Evolutionary conservation across 768 basidiomycete genomes (phyloP).

Genomic region (Leccinum ochraceum): DNA sequence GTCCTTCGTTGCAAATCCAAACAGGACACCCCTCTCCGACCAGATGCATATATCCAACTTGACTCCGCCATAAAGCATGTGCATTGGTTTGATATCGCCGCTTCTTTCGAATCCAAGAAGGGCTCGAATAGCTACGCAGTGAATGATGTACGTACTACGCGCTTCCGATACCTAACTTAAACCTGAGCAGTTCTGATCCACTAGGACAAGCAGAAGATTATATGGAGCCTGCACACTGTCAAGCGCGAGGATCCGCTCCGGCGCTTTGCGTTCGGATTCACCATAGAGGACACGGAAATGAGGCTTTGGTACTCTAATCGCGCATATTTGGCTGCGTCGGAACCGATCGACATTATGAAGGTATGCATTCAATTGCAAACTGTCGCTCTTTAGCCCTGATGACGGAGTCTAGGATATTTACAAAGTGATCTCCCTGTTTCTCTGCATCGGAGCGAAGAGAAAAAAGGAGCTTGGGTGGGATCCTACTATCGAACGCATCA

Average conservation of each 20-base stretch:
- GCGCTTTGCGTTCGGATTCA: background rate
- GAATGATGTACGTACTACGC: background rate
- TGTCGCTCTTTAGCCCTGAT: background rate
- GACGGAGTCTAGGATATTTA: background rate
- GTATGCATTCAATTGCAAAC: background rate
- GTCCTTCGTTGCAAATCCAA: background rate
- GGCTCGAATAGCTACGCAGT: background rate
- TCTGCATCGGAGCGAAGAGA: background rate
- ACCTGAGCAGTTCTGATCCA: background rate
- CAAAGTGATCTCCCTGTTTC: background rate
- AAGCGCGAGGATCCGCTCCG: background rate
- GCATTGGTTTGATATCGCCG: background rate
- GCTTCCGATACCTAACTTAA: background rate
- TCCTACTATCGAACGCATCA: conserved; percentile 2
- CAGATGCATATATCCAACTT: background rate
- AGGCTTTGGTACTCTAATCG: conserved; percentile 28
- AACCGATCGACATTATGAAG: background rate
- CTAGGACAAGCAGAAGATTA: conserved; percentile 21
- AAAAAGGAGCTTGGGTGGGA: conserved; percentile 13
- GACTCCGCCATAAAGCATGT: background rate
- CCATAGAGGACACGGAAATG: conserved; percentile 1
- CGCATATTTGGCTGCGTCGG: background rate
- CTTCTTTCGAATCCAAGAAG: background rate
- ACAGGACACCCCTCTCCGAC: background rate
- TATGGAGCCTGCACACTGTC: conserved; percentile 25